Conservation (phyloP, 768 basidiomycete species). For the Xanthoconium stramineum region DNA sequence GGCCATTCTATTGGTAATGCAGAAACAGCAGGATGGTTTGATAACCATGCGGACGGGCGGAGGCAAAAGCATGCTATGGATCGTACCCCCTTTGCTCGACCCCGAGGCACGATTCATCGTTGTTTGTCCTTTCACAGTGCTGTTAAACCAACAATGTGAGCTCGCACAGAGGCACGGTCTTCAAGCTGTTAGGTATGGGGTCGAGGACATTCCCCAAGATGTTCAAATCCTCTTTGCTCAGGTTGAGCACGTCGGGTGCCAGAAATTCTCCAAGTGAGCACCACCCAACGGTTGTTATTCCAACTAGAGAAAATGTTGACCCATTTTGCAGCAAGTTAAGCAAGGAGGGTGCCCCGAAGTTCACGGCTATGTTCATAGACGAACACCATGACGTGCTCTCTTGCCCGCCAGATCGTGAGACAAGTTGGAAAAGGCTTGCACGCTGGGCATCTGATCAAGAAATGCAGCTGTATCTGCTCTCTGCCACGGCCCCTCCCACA, state of each 20-base stretch:
- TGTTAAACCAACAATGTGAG: background rate
- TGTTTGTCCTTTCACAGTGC: conserved; percentile 1
- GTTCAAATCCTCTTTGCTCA: conserved; percentile 3
- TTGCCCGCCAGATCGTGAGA: background rate
- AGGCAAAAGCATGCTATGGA: conserved; percentile 5
- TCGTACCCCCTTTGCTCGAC: background rate
- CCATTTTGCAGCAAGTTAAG: background rate
- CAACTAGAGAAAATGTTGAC: background rate
- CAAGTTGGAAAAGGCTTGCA: conserved; percentile 1
- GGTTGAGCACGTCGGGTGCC: background rate
- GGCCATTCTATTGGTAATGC: background rate
- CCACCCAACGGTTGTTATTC: background rate
- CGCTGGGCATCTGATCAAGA: background rate
- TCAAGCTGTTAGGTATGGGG: background rate
- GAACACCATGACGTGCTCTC: background rate
- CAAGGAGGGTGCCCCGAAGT: background rate
- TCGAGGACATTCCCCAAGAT: background rate
- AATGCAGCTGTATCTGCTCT: background rate
- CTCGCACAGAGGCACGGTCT: background rate
- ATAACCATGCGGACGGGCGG: conserved; percentile 6
- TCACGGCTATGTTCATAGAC: background rate
- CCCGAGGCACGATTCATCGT: background rate
- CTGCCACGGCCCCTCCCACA: background rate
- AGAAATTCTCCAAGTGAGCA: background rate
- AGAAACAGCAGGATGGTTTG: conserved; percentile 1